These are phyloP conservation scores for Phytophthora tubulina DNA, from an alignment of 352 stramenopile species.

Conservation along the genomic window DNA sequence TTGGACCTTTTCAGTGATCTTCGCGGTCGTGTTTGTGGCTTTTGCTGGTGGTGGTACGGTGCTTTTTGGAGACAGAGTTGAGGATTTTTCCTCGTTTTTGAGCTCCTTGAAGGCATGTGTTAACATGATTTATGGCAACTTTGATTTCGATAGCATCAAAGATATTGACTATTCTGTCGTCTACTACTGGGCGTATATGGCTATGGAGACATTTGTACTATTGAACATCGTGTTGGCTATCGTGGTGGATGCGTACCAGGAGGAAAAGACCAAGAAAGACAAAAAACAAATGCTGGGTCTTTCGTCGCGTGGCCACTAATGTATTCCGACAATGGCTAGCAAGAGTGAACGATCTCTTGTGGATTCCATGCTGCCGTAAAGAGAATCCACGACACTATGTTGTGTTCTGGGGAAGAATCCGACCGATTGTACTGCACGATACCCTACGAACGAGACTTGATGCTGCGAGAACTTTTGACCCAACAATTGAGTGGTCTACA, in stretches of 20 bases:
- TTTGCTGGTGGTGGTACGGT: conserved; percentile 58
- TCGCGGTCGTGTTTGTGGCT: conserved; percentile 62
- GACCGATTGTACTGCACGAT: conserved; percentile 31
- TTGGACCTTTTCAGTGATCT: conserved; percentile 64
- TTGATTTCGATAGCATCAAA: conserved; percentile 65
- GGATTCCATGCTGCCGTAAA: conserved; percentile 14
- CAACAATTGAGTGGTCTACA: conserved; percentile 18
- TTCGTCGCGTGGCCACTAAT: conserved; percentile 38
- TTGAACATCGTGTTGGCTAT: conserved; percentile 85
- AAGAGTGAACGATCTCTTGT: conserved; percentile 32
- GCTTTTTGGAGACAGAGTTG: conserved; percentile 65
- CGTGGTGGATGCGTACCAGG: conserved; percentile 66
- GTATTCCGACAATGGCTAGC: conserved; percentile 36
- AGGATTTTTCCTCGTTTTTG: conserved; percentile 56
- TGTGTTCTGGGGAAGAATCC: conserved; percentile 37
- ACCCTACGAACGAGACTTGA: conserved; percentile 20
- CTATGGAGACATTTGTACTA: conserved; percentile 70
- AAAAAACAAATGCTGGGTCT: conserved; percentile 45
- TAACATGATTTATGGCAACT: conserved; percentile 77
- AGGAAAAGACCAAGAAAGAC: conserved; percentile 48
- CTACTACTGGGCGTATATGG: conserved; percentile 78
- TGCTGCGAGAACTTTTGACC: conserved; percentile 1
- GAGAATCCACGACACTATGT: conserved; percentile 25
- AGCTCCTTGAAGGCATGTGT: conserved; percentile 64
- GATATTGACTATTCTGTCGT: conserved; percentile 56